Evolutionary conservation across 257 asterid species (phyloP).

Genomic region (Rhazya stricta): DNA sequence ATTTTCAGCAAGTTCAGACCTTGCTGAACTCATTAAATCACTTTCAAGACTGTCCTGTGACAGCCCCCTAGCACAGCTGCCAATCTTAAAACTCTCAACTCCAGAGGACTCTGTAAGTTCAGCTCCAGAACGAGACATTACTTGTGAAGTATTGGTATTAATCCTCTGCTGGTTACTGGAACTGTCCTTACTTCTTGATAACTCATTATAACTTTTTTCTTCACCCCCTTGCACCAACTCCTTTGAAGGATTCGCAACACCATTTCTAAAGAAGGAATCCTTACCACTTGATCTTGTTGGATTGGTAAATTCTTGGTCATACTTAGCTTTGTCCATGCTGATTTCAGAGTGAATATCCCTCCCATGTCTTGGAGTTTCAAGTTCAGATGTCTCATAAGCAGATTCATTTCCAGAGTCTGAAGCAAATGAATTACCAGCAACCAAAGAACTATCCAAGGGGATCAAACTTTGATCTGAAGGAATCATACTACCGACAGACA

Average conservation of each 20-base stretch:
- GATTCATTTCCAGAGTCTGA: conserved; percentile 33
- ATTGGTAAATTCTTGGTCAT: conserved; percentile 18
- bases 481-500: conserved; percentile 27
- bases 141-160: conserved; percentile 6
- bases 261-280: conserved; percentile 24
- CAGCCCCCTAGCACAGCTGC: conserved; percentile 13
- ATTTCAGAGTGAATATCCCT: conserved; percentile 17
- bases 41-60: conserved; percentile 21
- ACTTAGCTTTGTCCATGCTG: conserved; percentile 21
- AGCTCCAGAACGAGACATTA: conserved; percentile 12
- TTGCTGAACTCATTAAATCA: conserved; percentile 18
- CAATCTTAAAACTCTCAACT: background rate
- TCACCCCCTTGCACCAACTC: conserved; percentile 21
- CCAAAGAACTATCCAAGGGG: conserved; percentile 31
- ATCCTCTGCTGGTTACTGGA: conserved; percentile 9
- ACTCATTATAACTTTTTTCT: conserved; percentile 13
- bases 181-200: conserved; percentile 10
- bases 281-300: conserved; percentile 22
- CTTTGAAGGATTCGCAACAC: conserved; percentile 20
- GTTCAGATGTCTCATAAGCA: conserved; percentile 36
- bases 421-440: conserved; percentile 30
- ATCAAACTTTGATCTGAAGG: conserved; percentile 32
- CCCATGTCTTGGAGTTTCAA: conserved; percentile 22
- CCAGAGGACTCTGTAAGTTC: conserved; percentile 1
- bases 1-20: conserved; percentile 22